Evolutionary conservation across 768 basidiomycete species (phyloP).

Genomic region (Pleurotus giganteus): DNA sequence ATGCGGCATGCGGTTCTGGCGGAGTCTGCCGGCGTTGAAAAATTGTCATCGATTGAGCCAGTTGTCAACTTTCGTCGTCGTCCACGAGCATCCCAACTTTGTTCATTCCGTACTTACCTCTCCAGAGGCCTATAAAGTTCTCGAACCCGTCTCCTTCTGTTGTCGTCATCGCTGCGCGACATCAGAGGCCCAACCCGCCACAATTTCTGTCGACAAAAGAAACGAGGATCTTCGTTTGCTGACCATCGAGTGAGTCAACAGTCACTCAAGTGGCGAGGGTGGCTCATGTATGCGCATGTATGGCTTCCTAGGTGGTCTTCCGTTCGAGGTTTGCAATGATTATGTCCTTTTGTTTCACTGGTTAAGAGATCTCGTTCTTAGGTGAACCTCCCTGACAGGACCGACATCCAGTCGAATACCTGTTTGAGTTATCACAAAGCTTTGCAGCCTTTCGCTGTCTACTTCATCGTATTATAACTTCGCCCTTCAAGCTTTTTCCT

Average conservation of each 20-base stretch:
- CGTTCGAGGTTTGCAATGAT: slow-evolving; percentile 59
- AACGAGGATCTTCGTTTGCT: slow-evolving; percentile 80
- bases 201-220: slow-evolving; percentile 74
- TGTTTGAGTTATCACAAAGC: background rate
- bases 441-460: slow-evolving; percentile 10
- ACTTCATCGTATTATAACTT: slow-evolving; percentile 22
- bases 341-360: slow-evolving; percentile 13
- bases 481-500: slow-evolving; percentile 58
- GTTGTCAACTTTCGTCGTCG: background rate
- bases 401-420: slow-evolving; percentile 8
- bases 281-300: slow-evolving; percentile 14
- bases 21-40: background rate
- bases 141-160: slow-evolving; percentile 13
- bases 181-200: slow-evolving; percentile 40
- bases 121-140: background rate
- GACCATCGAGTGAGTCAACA: slow-evolving; percentile 65
- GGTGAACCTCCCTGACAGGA: slow-evolving; percentile 80
- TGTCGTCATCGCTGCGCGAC: slow-evolving; percentile 31
- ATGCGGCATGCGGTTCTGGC: background rate
- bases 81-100: background rate
- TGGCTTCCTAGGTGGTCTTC: slow-evolving; percentile 85
- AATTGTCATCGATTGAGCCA: background rate
- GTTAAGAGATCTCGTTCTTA: slow-evolving; percentile 32
- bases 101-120: background rate
- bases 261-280: slow-evolving; percentile 13